Evolutionary conservation across 2,329 filamentous ascomycete genomes (phyloP).

Genomic region (Aureobasidium musti): DNA sequence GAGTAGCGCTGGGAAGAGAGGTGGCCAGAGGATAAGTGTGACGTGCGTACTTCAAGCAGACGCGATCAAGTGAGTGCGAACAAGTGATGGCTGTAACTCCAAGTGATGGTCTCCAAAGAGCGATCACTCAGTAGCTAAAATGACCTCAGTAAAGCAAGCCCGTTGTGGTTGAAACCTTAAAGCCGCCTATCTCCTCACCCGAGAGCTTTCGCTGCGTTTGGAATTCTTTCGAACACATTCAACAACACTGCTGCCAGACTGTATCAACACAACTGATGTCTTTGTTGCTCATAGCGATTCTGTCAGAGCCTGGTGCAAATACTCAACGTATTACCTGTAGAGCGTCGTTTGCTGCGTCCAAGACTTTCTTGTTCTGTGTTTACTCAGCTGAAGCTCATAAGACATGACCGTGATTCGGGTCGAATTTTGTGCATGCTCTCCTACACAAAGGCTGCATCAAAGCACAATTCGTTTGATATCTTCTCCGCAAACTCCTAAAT

Average conservation of each 20-base stretch:
- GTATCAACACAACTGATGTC: not conserved
- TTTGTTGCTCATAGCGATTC: not conserved
- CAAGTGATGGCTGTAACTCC: not conserved
- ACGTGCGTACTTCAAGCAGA: not conserved
- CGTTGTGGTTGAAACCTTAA: too few species aligned
- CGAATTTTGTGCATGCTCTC: not conserved
- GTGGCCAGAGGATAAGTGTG: not conserved
- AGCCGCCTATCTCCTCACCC: not conserved
- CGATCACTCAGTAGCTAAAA: not conserved
- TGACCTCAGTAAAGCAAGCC: too few species aligned
- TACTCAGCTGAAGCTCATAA: not conserved
- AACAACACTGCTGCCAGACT: not conserved
- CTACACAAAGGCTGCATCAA: not conserved
- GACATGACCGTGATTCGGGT: not conserved
- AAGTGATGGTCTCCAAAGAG: not conserved
- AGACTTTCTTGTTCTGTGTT: not conserved
- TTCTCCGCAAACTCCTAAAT: conserved; percentile 2
- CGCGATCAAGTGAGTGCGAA: not conserved
- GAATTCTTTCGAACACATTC: not conserved
- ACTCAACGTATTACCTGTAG: not conserved
- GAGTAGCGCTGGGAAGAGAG: not conserved
- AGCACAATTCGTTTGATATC: not conserved
- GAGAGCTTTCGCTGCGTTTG: not conserved
- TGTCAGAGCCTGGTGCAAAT: not conserved
- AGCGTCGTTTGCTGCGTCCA: not conserved